Percentiles rank a stretch among this genome's conserved stretches.
Evolutionary conservation across 2,329 filamentous ascomycete genomes (phyloP).

Genomic region (Setomelanomma holmii): DNA sequence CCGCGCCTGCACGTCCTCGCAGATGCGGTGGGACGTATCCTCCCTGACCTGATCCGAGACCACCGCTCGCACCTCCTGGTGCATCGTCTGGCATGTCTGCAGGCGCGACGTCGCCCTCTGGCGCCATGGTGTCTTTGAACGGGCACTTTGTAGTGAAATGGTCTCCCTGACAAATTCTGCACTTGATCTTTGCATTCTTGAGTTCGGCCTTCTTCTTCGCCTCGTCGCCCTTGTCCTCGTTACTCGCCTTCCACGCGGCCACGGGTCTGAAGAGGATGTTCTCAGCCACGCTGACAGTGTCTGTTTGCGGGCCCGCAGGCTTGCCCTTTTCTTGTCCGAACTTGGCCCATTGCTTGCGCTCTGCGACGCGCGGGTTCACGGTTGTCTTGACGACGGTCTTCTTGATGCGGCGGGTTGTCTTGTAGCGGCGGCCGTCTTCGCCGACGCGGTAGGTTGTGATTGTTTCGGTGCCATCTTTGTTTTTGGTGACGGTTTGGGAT

Average conservation of each 20-base stretch:
- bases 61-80: conserved; percentile 57
- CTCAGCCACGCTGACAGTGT: conserved; percentile 93
- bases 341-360: conserved; percentile 91
- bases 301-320: conserved; percentile 77
- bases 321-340: conserved; percentile 92
- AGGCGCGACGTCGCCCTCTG: conserved; percentile 62
- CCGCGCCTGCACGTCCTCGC: conserved; percentile 74
- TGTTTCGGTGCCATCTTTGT: conserved; percentile 99
- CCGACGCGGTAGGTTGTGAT: conserved; percentile 89
- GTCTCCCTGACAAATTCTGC: conserved; percentile 97
- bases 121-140: conserved; percentile 99
- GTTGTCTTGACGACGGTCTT: conserved; percentile 89
- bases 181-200: conserved; percentile 99
- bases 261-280: conserved; percentile 97
- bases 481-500: conserved; percentile 84
- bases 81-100: conserved; percentile 58
- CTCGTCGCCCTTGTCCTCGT: conserved; percentile 77
- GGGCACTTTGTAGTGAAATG: conserved; percentile 99
- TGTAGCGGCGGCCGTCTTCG: conserved; percentile 94
- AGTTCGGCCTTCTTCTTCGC: conserved; percentile 73
- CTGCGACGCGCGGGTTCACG: conserved; percentile 95
- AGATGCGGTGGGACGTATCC: conserved; percentile 95
- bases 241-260: conserved; percentile 91
- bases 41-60: conserved; percentile 70
- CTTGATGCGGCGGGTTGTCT: conserved; percentile 94